Evolutionary conservation across 2,329 filamentous ascomycete species (phyloP).

Genomic region (Graphilbum fragrans): DNA sequence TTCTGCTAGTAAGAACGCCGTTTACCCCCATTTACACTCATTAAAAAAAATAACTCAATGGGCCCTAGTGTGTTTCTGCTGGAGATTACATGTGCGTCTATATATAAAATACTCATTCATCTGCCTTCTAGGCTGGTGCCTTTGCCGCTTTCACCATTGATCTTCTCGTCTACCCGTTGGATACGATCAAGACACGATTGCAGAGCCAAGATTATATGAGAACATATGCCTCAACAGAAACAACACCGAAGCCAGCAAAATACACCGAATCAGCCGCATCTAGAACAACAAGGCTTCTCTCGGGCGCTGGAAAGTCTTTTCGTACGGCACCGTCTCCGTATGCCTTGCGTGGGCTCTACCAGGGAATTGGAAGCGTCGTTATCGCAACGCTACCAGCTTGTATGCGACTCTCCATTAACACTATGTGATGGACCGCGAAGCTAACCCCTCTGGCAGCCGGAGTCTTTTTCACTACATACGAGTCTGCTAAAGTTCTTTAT

Average conservation of each 20-base stretch:
- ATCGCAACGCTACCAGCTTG: constrained; percentile 81
- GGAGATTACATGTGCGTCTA: too few species aligned
- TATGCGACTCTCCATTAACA: constrained; percentile 21
- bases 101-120: too few species aligned
- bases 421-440: too few species aligned
- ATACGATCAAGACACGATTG: constrained; percentile 79
- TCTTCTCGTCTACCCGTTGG: constrained; percentile 73
- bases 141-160: constrained; percentile 79
- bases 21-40: too few species aligned
- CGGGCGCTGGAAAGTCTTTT: not conserved
- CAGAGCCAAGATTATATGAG: constrained; percentile 66
- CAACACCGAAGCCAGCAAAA: too few species aligned
- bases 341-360: constrained; percentile 63
- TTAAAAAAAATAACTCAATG: too few species aligned
- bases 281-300: too few species aligned
- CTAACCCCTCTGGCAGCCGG: constrained; percentile 40
- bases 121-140: constrained; percentile 83
- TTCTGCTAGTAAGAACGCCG: too few species aligned
- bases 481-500: constrained; percentile 57
- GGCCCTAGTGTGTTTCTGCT: too few species aligned
- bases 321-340: constrained; percentile 24
- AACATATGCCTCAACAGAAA: constrained; percentile 35
- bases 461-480: constrained; percentile 84
- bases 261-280: too few species aligned
- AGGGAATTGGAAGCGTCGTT: constrained; percentile 76